Percentiles rank a stretch among this genome's conserved stretches.
Conservation (phyloP, 768 basidiomycete genomes). For the Psilocybe cyanescens region DNA sequence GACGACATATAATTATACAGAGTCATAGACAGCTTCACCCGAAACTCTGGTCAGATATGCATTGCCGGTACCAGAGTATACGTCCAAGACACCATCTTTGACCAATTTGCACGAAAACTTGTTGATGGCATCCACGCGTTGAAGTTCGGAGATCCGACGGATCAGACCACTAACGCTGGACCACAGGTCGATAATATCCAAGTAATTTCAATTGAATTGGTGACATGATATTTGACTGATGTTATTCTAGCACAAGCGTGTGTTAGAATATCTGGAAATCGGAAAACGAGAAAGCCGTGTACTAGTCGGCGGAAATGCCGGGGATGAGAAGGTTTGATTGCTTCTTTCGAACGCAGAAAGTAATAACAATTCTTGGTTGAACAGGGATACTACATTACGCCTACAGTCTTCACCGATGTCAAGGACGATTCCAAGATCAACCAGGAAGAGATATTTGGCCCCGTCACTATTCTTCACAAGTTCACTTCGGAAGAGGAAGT, state of each 20-base stretch:
- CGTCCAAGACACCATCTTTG: constrained; percentile 12
- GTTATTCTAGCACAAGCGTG: not conserved
- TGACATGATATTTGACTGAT: not conserved
- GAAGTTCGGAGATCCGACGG: constrained; percentile 1
- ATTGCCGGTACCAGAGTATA: constrained; percentile 9
- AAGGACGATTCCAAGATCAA: constrained; percentile 71
- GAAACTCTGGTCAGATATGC: constrained; percentile 6
- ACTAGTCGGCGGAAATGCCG: not conserved
- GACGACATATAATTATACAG: not conserved
- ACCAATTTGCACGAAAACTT: constrained; percentile 1
- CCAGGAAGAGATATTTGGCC: constrained; percentile 75
- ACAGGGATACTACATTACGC: constrained; percentile 67
- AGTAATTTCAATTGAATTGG: not conserved
- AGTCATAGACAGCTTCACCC: not conserved
- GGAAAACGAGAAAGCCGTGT: constrained; percentile 7
- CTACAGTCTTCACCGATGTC: constrained; percentile 71
- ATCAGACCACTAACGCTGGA: not conserved
- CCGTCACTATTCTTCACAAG: constrained; percentile 71
- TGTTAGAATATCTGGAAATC: constrained; percentile 5
- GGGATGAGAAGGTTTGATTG: not conserved
- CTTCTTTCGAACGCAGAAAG: not conserved
- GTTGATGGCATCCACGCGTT: not conserved
- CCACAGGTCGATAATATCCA: constrained; percentile 6
- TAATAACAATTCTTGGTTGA: not conserved
- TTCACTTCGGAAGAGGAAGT: constrained; percentile 69